phyloP scores from a whole-genome alignment of 2,329 filamentous ascomycete genomes.

The Lachnellula cervina region DNA sequence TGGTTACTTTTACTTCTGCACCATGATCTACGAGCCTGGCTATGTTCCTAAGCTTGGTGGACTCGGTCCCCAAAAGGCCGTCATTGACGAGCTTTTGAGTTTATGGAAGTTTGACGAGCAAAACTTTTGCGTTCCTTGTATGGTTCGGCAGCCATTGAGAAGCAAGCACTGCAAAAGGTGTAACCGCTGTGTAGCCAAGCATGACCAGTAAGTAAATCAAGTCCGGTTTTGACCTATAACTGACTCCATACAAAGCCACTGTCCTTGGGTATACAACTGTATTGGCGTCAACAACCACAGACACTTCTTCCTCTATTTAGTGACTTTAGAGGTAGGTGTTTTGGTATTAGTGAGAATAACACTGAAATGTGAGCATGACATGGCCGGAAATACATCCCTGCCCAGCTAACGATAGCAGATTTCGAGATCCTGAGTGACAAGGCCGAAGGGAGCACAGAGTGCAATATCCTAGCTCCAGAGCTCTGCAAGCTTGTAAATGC shows the following conservation, averaged over 20 bases:
- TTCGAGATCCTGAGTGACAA: constrained; percentile 54
- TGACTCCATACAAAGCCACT: constrained; percentile 59
- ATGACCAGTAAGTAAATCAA: constrained; percentile 74
- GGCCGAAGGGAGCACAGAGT: constrained; percentile 44
- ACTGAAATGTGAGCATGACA: constrained; percentile 59
- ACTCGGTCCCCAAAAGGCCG: constrained; percentile 81
- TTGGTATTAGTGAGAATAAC: constrained; percentile 65
- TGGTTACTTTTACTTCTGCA: constrained; percentile 78
- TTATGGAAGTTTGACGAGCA: constrained; percentile 88
- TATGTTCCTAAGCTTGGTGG: constrained; percentile 88
- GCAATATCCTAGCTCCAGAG: constrained; percentile 68
- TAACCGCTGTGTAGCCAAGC: constrained; percentile 87
- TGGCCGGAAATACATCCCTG: neutral
- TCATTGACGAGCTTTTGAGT: constrained; percentile 80
- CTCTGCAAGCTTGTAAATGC: constrained; percentile 74
- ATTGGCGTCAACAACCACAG: constrained; percentile 93
- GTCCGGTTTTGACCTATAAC: constrained; percentile 3
- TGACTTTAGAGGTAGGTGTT: constrained; percentile 72
- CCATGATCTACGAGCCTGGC: constrained; percentile 86
- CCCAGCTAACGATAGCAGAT: constrained; percentile 45
- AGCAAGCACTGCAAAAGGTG: constrained; percentile 96
- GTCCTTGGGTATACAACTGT: constrained; percentile 97
- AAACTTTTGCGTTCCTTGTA: constrained; percentile 91
- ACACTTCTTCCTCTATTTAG: constrained; percentile 88
- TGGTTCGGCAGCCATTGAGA: constrained; percentile 86